Percentiles rank a stretch among this genome's conserved stretches.
Evolutionary conservation across 2,329 filamentous ascomycete genomes (phyloP).

Genomic region (Pseudogymnoascus sp.): DNA sequence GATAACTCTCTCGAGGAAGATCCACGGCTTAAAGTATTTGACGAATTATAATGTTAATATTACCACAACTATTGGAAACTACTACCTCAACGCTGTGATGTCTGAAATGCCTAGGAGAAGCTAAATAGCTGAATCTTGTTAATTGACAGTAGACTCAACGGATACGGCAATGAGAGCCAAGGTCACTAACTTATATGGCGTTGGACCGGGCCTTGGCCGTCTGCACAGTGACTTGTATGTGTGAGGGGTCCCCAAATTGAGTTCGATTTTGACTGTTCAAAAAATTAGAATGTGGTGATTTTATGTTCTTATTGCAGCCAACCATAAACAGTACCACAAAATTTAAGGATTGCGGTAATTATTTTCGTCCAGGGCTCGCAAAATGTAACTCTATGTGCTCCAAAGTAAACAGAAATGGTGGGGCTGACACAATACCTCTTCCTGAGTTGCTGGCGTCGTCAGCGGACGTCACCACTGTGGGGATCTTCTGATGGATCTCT

Average conservation of each 20-base stretch:
- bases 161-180: background rate
- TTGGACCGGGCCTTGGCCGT: background rate
- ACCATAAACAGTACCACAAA: background rate
- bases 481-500: slow-evolving; percentile 7
- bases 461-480: slow-evolving; percentile 6
- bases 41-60: slow-evolving; percentile 23
- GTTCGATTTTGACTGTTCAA: background rate
- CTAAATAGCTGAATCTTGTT: background rate
- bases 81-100: background rate
- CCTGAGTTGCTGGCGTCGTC: background rate
- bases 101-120: background rate
- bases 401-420: background rate
- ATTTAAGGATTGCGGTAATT: background rate
- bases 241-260: background rate
- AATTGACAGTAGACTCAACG: background rate
- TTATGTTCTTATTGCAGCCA: background rate
- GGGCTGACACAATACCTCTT: background rate
- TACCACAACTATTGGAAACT: background rate
- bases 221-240: slow-evolving; percentile 1
- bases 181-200: background rate
- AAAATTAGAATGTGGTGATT: background rate
- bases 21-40: slow-evolving; percentile 24
- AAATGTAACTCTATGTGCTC: background rate
- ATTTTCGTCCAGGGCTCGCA: background rate
- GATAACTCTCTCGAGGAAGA: slow-evolving; percentile 19